Evolutionary conservation across 2,329 filamentous ascomycete species (phyloP), one percentile per base, ranked within the genome.

Genomic region (Drechslera avenae): DNA sequence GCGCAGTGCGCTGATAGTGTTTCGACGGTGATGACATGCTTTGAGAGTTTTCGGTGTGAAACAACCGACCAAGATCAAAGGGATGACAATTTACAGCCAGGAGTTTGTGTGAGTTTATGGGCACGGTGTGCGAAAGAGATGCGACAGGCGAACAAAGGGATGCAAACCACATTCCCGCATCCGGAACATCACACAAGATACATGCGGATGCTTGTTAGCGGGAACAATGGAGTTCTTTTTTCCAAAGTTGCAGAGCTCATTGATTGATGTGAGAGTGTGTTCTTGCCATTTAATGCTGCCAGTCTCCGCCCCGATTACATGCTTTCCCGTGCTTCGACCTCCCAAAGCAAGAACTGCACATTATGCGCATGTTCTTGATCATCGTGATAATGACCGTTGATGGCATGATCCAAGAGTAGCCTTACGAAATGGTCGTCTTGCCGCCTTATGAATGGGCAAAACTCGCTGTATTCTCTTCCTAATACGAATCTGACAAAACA

Each of bases 321-420:
- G 31, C 59, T 61, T 23, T 66, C 63, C 23, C 61, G 55, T 28
- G 59, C 54, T 12, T 50, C 41, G 2, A 60, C 41, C 21, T 66
- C 63, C 63, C 63, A 66, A 14, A 49, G 48, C 17, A 64, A 35
- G 37, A 66, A 66, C n/a, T 55, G 48, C 17, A 63, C 45, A 21
- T 66, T 66, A 7, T 57, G 44, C 17, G 52, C 36, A 31, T 59
- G 59, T n/a, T 62, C 32, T 1, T 59, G 45, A n/a, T 63, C 34
- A 5, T 54, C 19, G 16, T 64, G 54, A 18, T 57, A 58, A 2
- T 42, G 37, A 3, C 60, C 59, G 16, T 55, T 48, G 13, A 66
- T 63, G 5, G 63, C 58, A 17, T 64, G 61, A 30, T 64, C 61
- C 5, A 63, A 44, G 18, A 66, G 30, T 3, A 58, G 17, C 26